Base-by-base conservation (phyloP, 2,329 filamentous ascomycete genomes). In the Graphiopsis chlorocephala region DNA sequence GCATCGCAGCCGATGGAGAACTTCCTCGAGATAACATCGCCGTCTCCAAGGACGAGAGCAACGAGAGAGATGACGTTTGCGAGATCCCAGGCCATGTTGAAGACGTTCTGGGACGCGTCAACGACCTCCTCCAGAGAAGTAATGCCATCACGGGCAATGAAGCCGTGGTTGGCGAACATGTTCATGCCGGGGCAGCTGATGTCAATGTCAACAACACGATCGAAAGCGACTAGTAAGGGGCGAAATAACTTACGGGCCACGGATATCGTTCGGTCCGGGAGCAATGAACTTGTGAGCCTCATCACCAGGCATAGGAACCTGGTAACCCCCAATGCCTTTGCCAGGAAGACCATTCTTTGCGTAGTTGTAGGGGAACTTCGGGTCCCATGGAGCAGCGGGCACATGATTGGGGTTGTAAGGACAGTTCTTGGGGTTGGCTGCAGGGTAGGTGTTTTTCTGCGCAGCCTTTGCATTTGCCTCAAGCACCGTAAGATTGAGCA, bases 281-380 rank as follows among this genome's bases (percentile, higher is more conserved):
- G 75, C 71, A 33, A 71, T 65, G 61, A 76, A 80, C 65, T 72
- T 60, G 69, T 78, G 71, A 8, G 74, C 77, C 20, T 69, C 74
- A 58, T 80, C 78, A 10, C 76, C 77, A 48, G 72, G 71, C n/a
- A 76, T 78, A 29, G 80, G 80, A 0, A 81, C 80, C 62, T 77
- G 70, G 63, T 77, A 78, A 4, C 79, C 78, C 50, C 80, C 79
- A 28, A 69, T 73, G 5, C 75, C 77, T 11, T 71, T 77, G 2
- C 79, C 79, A 23, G 76, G 77, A 10, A 71, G 53, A 48, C 79
- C 79, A 58, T 80, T 77, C 61, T 75, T 75, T 5, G 80, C 79
- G 28, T 73, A 73, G 38, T 75, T 76, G 67, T 81, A 81, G 20
- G 77, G 78, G 62, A 71, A 78, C 52, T 73, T 61, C 29, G 66